Evolutionary conservation across 2,329 filamentous ascomycete species (phyloP), one percentile per base, ranked within the genome.

Genomic region (Fulvia fulva): DNA sequence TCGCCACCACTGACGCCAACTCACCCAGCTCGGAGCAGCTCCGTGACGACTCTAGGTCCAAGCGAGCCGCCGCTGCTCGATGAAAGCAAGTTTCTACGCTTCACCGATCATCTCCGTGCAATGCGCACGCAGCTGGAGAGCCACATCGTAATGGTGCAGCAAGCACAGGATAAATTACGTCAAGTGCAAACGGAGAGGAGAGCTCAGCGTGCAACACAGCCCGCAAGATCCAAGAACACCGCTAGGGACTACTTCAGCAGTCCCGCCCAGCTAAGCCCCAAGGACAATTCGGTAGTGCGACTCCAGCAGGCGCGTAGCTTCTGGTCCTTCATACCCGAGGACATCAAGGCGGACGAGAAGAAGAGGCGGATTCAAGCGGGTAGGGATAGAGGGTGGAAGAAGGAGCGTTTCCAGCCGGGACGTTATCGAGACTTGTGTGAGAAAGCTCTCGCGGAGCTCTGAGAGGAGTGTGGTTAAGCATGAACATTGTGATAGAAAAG

Each of bases 81-180:
- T 19, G 60, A 62, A 16, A 28, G 21, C 11, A 51, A 52, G 41
- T 50, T 53, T 3, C 41, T 43, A 51, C 66, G 22, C 60, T 60
- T 63, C 57, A 52, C 41, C 3, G 58, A 60, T 2, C 67, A 72
- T 41, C 44, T 71, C 12, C 21, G 47, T 12, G 66, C 63, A n/a
- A 61, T 72, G 58, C 61, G 57, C 60, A 69, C 53, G 58, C 76
- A 66, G 68, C 66, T 65, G 60, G 70, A 59, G 52, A 74, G 55
- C 60, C 76, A 66, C 71, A 72, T 63, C 68, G 68, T 49, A 53
- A 69, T 60, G 57, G 71, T 67, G 61, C 72, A 58, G 58, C 70
- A 59, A 19, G 71, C 56, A 14, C 65, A 65, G 47, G 53, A 61
- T 6, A 53, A 58, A 8, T 51, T 64, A 6, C 57, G 53, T 25